Conservation (phyloP, 345 rosid species). For the Theobroma cacao region DNA sequence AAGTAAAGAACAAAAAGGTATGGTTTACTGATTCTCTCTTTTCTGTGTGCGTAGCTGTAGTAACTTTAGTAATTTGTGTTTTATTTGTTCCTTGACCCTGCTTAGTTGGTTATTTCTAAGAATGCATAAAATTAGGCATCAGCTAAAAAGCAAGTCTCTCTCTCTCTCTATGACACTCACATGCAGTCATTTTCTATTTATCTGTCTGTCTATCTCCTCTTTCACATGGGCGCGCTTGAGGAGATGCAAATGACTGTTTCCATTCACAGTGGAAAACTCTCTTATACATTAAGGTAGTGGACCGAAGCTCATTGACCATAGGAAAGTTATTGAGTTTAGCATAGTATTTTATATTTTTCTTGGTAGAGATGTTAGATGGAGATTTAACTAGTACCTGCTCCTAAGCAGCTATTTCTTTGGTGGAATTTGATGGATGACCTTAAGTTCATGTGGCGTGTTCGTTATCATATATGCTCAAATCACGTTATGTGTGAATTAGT, state of each 20-base stretch:
- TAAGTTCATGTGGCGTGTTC: background rate
- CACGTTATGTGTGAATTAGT: background rate
- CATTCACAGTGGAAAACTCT: background rate
- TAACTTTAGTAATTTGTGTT: constrained; percentile 27
- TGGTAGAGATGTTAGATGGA: background rate
- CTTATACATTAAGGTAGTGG: background rate
- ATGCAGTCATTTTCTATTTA: background rate
- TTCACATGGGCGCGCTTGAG: background rate
- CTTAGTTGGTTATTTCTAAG: constrained; percentile 5
- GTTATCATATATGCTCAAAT: background rate
- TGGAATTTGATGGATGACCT: background rate
- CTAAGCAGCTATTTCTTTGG: background rate
- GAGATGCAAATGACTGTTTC: background rate
- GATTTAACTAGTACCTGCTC: background rate
- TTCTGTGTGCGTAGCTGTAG: constrained; percentile 15
- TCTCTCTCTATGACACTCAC: background rate
- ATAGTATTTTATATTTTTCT: background rate
- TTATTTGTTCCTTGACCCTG: background rate
- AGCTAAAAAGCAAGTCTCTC: background rate
- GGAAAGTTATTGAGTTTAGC: background rate
- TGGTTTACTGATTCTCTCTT: background rate
- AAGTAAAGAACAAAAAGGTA: constrained; percentile 67
- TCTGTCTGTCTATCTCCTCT: background rate
- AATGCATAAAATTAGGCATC: background rate
- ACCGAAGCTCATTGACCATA: background rate